phyloP scores from a whole-genome alignment of 305 asterid genomes.

The Fraxinus floribunda region DNA sequence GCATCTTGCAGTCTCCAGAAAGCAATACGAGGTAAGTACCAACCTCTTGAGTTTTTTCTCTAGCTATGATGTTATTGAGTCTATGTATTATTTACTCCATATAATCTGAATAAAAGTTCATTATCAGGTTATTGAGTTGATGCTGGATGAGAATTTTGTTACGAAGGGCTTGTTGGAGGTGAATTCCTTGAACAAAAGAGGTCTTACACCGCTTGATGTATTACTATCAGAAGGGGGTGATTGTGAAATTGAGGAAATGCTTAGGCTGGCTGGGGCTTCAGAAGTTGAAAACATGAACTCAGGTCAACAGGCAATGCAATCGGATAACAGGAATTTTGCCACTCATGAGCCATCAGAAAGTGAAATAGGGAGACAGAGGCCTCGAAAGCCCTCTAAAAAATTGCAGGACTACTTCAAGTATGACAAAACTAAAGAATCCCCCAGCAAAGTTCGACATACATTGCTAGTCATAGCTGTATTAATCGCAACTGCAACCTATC shows the following conservation, averaged over 20 bases:
- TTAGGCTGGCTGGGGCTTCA: constrained; percentile 30
- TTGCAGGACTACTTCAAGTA: constrained; percentile 48
- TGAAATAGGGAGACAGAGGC: background rate
- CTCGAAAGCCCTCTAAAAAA: constrained; percentile 24
- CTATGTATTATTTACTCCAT: background rate
- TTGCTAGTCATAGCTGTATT: constrained; percentile 39
- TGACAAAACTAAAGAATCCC: constrained; percentile 38
- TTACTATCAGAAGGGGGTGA: constrained; percentile 41
- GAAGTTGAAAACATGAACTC: constrained; percentile 8
- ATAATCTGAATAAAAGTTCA: background rate
- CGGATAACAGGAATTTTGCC: background rate
- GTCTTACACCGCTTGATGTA: constrained; percentile 30
- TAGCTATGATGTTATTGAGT: background rate
- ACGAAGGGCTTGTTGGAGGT: constrained; percentile 13
- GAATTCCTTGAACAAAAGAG: constrained; percentile 25
- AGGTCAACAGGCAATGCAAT: background rate
- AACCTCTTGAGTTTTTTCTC: background rate
- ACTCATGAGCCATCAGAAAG: background rate
- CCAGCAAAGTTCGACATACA: constrained; percentile 31
- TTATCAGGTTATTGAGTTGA: constrained; percentile 26
- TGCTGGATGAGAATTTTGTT: constrained; percentile 22
- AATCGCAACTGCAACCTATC: constrained; percentile 42
- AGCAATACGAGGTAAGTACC: constrained; percentile 34
- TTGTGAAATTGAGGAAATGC: constrained; percentile 49
- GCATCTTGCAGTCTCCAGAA: constrained; percentile 40